Evolutionary conservation across 2,329 filamentous ascomycete species (phyloP).

Genomic region (Albophoma yamanashiensis): DNA sequence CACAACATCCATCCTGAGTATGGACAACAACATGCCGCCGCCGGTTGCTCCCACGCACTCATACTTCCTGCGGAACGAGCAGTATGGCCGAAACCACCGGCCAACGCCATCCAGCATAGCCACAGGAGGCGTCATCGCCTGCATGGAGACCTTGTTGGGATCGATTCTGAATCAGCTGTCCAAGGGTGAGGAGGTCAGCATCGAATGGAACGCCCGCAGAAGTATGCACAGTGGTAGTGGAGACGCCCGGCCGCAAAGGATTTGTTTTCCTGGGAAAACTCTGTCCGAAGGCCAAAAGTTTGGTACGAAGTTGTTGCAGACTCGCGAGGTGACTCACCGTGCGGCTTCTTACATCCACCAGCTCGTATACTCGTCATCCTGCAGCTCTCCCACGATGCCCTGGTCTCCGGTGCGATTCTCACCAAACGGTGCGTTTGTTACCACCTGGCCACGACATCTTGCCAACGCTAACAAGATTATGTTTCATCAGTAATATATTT

Average conservation of each 20-base stretch:
- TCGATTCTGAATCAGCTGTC: slow-evolving; percentile 16
- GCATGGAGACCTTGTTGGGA: slow-evolving; percentile 25
- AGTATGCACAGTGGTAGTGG: slow-evolving; percentile 2
- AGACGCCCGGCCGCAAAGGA: slow-evolving; percentile 5
- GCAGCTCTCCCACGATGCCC: slow-evolving; percentile 47
- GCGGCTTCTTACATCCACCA: slow-evolving; percentile 14
- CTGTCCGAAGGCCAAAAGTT: slow-evolving; percentile 40
- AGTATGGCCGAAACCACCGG: not conserved
- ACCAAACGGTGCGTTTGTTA: slow-evolving; percentile 45
- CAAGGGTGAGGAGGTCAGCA: slow-evolving; percentile 13
- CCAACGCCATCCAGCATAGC: not conserved
- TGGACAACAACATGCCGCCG: not conserved
- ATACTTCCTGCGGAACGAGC: not conserved
- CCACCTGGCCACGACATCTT: not conserved
- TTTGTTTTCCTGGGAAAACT: slow-evolving; percentile 37
- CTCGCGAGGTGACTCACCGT: not conserved
- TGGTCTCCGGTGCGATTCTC: slow-evolving; percentile 41
- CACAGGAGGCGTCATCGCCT: slow-evolving; percentile 16
- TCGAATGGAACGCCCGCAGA: slow-evolving; percentile 15
- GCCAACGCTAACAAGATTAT: not conserved
- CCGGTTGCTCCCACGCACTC: not conserved
- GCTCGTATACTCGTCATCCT: slow-evolving; percentile 48
- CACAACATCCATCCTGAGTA: not conserved
- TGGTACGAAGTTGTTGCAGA: slow-evolving; percentile 23
- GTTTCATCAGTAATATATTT: slow-evolving; percentile 55